Conservation (phyloP, 148 eudicot species). For the Euryodendron excelsum region DNA sequence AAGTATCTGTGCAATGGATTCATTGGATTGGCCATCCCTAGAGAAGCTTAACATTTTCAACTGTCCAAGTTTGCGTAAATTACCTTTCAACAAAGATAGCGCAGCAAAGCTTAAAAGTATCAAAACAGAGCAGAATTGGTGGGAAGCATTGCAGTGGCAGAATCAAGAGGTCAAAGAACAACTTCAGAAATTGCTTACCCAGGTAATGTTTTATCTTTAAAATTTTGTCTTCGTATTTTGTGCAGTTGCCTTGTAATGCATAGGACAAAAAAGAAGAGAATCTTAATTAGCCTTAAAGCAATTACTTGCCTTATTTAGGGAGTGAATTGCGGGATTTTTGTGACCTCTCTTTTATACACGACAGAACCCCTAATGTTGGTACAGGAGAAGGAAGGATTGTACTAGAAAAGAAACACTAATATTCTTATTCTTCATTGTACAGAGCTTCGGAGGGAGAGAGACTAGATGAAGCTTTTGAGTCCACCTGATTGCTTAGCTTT, state of each 20-base stretch:
- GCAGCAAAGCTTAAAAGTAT: background rate
- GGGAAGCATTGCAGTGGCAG: background rate
- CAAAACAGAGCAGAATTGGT: background rate
- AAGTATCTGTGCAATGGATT: background rate
- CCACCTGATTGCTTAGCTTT: too few relatives aligned
- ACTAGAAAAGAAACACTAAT: too few relatives aligned
- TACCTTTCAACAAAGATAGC: background rate
- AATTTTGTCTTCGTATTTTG: background rate
- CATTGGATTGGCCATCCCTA: conserved; percentile 5
- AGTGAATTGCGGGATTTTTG: too few relatives aligned
- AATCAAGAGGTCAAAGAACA: background rate
- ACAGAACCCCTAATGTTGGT: too few relatives aligned
- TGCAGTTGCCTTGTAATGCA: background rate
- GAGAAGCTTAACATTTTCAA: background rate
- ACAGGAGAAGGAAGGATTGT: too few relatives aligned
- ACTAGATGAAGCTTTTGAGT: too few relatives aligned
- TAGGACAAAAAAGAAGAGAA: too few relatives aligned
- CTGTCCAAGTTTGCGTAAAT: background rate
- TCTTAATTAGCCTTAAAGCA: too few relatives aligned
- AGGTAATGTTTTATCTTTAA: background rate
- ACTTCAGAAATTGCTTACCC: background rate
- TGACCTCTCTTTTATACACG: too few relatives aligned
- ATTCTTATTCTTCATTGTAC: too few relatives aligned
- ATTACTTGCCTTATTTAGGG: too few relatives aligned
- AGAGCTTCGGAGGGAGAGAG: too few relatives aligned